Conservation (phyloP, 2,329 filamentous ascomycete genomes). For the Aspergillus aculeatus region DNA sequence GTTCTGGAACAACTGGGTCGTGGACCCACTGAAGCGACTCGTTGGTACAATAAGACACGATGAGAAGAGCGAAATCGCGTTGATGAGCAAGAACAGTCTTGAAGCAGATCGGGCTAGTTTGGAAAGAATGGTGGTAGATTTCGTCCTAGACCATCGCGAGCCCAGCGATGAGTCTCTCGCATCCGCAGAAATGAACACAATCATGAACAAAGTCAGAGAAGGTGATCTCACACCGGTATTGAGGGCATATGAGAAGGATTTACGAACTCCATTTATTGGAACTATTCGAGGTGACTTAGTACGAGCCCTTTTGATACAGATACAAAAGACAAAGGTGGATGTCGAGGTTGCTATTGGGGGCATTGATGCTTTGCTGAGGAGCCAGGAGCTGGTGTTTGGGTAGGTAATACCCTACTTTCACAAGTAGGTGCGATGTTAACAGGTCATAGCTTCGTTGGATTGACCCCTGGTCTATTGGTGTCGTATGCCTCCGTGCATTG, state of each 20-base stretch:
- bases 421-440: slow-evolving; percentile 13
- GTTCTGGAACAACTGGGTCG: slow-evolving; percentile 96
- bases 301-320: slow-evolving; percentile 86
- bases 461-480: slow-evolving; percentile 90
- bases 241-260: slow-evolving; percentile 84
- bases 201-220: slow-evolving; percentile 78
- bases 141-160: slow-evolving; percentile 77
- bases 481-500: slow-evolving; percentile 73
- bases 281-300: slow-evolving; percentile 84
- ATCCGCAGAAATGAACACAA: slow-evolving; percentile 65
- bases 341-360: slow-evolving; percentile 94
- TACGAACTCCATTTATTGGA: slow-evolving; percentile 77
- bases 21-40: slow-evolving; percentile 79
- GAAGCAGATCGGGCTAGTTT: slow-evolving; percentile 86
- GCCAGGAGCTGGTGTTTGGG: slow-evolving; percentile 92
- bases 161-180: slow-evolving; percentile 50
- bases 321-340: slow-evolving; percentile 99
- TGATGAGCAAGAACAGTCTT: slow-evolving; percentile 92
- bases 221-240: slow-evolving; percentile 92
- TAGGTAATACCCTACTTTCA: slow-evolving; percentile 25
- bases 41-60: slow-evolving; percentile 92
- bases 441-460: slow-evolving; percentile 70
- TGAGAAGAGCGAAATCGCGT: slow-evolving; percentile 85
- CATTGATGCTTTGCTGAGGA: slow-evolving; percentile 91
- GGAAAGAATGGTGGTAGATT: slow-evolving; percentile 97